These are phyloP conservation scores for Mycena citricolor DNA, from an alignment of 1,284 basidiomycete species.

Conservation along the genomic window DNA sequence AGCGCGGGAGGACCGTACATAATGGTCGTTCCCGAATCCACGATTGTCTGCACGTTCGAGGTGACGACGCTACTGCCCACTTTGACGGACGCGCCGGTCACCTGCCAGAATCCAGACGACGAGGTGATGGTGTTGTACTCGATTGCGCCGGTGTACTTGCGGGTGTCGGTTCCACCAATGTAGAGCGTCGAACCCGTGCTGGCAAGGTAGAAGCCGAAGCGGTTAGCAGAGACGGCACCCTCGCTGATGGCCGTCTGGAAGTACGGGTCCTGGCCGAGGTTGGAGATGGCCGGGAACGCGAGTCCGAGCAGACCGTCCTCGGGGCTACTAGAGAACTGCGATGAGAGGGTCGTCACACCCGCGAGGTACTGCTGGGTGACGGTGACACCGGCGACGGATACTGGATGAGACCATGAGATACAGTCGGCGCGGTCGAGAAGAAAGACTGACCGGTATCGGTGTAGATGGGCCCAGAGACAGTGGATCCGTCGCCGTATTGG, in stretches of 20 bases:
- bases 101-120: slow-evolving; percentile 30
- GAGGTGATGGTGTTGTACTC: slow-evolving; percentile 34
- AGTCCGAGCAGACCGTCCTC: slow-evolving; percentile 31
- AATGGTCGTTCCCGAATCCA: slow-evolving; percentile 19
- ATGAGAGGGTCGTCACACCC: slow-evolving; percentile 23
- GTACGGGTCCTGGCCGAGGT: slow-evolving; percentile 29
- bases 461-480: slow-evolving; percentile 44
- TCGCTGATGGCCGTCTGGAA: slow-evolving; percentile 30
- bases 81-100: slow-evolving; percentile 14
- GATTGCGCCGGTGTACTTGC: slow-evolving; percentile 38
- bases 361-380: slow-evolving; percentile 31
- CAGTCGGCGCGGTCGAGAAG: background rate
- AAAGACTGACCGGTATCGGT: slow-evolving; percentile 13
- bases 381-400: slow-evolving; percentile 33
- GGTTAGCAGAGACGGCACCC: slow-evolving; percentile 30
- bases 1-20: slow-evolving; percentile 17
- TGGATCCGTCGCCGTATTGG: slow-evolving; percentile 54
- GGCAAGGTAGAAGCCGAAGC: slow-evolving; percentile 52
- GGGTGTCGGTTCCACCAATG: slow-evolving; percentile 47
- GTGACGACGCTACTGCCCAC: slow-evolving; percentile 11
- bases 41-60: slow-evolving; percentile 18
- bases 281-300: slow-evolving; percentile 33
- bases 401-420: slow-evolving; percentile 15
- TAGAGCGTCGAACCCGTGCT: slow-evolving; percentile 47
- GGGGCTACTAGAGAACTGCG: slow-evolving; percentile 25